phyloP scores from a whole-genome alignment of 2,329 filamentous ascomycete species.

The Penicillium sp. region DNA sequence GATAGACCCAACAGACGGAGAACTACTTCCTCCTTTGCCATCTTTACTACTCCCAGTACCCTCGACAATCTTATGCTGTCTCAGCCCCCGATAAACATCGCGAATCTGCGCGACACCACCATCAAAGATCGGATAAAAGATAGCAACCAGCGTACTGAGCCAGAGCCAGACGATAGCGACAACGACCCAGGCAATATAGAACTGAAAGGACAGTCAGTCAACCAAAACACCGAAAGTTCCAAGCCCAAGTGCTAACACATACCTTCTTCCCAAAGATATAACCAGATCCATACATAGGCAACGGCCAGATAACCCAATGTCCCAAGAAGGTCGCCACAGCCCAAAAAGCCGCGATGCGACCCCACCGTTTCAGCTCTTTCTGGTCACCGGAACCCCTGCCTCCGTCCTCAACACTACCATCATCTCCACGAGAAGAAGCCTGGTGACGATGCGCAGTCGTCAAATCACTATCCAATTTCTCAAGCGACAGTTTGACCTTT shows the following conservation, averaged over 20 bases:
- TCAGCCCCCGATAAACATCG: constrained; percentile 15
- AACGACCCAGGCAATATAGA: constrained; percentile 46
- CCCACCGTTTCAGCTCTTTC: constrained; percentile 41
- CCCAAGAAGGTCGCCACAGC: constrained; percentile 45
- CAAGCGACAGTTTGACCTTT: constrained; percentile 25
- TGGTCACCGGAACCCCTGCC: constrained; percentile 14
- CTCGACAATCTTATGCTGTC: neutral
- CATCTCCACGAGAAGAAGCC: neutral
- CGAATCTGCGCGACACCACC: constrained; percentile 32
- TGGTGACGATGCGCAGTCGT: constrained; percentile 13
- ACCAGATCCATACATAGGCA: constrained; percentile 48
- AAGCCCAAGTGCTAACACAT: neutral
- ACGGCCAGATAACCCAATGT: constrained; percentile 48
- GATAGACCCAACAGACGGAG: constrained; percentile 1
- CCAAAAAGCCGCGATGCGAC: constrained; percentile 41
- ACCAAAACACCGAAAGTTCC: neutral
- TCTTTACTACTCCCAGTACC: neutral
- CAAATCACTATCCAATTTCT: constrained; percentile 21
- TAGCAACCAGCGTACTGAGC: constrained; percentile 43
- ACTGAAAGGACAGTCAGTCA: constrained; percentile 20
- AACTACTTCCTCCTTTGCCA: neutral
- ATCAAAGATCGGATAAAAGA: constrained; percentile 45
- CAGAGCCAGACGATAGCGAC: constrained; percentile 48
- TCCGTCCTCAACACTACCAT: constrained; percentile 5
- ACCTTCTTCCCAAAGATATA: constrained; percentile 43